Evolutionary conservation across 805 yeast species (phyloP).

Genomic region (Candida vartiovaarae): DNA sequence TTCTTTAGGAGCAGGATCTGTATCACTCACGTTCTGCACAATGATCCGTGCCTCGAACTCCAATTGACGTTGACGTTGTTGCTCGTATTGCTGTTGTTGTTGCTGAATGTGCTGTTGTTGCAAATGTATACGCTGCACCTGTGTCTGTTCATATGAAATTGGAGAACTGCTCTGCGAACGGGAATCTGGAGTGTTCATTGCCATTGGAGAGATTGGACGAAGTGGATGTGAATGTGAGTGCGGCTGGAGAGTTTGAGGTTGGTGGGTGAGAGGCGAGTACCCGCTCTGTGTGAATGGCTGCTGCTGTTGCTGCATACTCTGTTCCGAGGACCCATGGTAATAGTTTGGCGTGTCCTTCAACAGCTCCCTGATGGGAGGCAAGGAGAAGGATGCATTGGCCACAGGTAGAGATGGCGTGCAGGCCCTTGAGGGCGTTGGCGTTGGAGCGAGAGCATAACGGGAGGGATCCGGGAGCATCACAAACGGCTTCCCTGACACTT

Average conservation of each 20-base stretch:
- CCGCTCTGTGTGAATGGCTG: not conserved
- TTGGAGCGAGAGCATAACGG: slow-evolving; percentile 2
- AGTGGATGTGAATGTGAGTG: not conserved
- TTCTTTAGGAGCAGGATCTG: not conserved
- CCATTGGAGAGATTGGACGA: not conserved
- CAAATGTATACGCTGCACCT: slow-evolving; percentile 4
- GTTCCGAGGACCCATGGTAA: not conserved
- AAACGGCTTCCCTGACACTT: slow-evolving; percentile 6
- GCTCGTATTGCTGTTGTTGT: slow-evolving; percentile 1
- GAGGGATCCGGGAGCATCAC: slow-evolving; percentile 18
- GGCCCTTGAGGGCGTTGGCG: not conserved
- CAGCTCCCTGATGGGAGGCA: slow-evolving; percentile 17
- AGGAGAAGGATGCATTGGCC: slow-evolving; percentile 2
- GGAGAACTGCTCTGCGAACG: slow-evolving; percentile 1
- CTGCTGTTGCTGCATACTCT: not conserved
- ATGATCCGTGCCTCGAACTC: not conserved
- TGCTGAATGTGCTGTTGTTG: slow-evolving; percentile 3
- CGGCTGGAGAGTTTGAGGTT: not conserved
- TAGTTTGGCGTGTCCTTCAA: slow-evolving; percentile 4
- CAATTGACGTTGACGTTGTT: not conserved
- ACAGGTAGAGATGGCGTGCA: slow-evolving; percentile 4
- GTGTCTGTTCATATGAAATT: slow-evolving; percentile 4
- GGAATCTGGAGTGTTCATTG: not conserved
- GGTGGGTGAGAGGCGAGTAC: not conserved
- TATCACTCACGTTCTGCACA: not conserved